Evolutionary conservation across 2,329 filamentous ascomycete species (phyloP).

Genomic region (Colletotrichum limetticola): DNA sequence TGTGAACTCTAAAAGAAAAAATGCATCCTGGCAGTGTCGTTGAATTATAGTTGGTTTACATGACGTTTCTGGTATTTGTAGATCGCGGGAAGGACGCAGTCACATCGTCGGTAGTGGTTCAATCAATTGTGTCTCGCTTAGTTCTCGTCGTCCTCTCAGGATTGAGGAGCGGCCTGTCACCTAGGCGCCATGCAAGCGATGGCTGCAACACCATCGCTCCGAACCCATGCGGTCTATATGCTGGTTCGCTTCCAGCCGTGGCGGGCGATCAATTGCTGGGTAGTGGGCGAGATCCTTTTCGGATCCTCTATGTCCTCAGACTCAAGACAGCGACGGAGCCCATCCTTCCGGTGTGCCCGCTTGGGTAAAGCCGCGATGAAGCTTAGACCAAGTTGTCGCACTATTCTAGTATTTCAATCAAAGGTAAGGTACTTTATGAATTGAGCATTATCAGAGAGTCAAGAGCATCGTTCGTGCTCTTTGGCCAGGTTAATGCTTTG

Average conservation of each 20-base stretch:
- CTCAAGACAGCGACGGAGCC: background rate
- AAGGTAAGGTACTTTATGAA: background rate
- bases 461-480: background rate
- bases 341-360: background rate
- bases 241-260: slow-evolving; percentile 2
- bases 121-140: background rate
- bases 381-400: background rate
- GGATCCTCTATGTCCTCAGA: background rate
- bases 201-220: background rate
- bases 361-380: background rate
- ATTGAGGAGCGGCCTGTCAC: background rate
- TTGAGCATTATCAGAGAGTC: background rate
- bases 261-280: background rate
- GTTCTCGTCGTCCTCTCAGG: background rate
- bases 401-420: background rate
- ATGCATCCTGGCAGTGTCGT: background rate
- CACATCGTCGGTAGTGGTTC: background rate
- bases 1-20: too few relatives aligned
- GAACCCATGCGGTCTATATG: background rate
- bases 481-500: background rate
- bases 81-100: background rate
- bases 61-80: background rate
- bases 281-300: background rate
- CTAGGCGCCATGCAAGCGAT: background rate
- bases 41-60: background rate